Conservation (phyloP, 2,329 filamentous ascomycete species). For the Elsinoe batatas region DNA sequence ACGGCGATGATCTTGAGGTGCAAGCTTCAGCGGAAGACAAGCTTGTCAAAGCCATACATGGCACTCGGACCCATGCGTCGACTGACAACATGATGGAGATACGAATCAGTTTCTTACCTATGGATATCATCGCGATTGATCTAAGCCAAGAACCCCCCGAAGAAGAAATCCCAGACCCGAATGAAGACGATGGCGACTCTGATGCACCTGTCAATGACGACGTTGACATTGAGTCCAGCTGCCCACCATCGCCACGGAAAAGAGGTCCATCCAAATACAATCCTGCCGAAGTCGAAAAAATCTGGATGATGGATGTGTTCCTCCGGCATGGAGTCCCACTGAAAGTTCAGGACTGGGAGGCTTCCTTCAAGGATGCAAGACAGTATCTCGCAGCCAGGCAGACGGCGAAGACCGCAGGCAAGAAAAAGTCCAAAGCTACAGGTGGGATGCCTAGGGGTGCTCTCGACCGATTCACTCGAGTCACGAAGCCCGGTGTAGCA, state of each 20-base stretch:
- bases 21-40: constrained; percentile 39
- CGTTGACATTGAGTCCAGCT: constrained; percentile 18
- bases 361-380: constrained; percentile 24
- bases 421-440: constrained; percentile 12
- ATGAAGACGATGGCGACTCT: constrained; percentile 28
- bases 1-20: constrained; percentile 25
- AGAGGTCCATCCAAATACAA: constrained; percentile 47
- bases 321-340: constrained; percentile 55
- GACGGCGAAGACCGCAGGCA: constrained; percentile 17
- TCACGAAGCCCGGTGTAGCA: constrained; percentile 16
- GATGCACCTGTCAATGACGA: constrained; percentile 25
- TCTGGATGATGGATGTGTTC: constrained; percentile 59
- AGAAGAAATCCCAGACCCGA: constrained; percentile 44
- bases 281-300: constrained; percentile 53
- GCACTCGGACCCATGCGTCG: constrained; percentile 57
- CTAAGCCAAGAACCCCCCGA: constrained; percentile 64
- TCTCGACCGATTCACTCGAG: constrained; percentile 16
- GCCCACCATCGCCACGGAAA: constrained; percentile 32
- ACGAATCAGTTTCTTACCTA: constrained; percentile 66
- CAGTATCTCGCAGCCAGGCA: constrained; percentile 22
- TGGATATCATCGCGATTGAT: constrained; percentile 67
- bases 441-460: constrained; percentile 18
- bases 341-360: constrained; percentile 57
- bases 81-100: constrained; percentile 70
- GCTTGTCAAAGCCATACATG: constrained; percentile 58